Evolutionary conservation across 2,329 filamentous ascomycete genomes (phyloP), one percentile per base, ranked within the genome.

Genomic region (Thielaviopsis cerberus): DNA sequence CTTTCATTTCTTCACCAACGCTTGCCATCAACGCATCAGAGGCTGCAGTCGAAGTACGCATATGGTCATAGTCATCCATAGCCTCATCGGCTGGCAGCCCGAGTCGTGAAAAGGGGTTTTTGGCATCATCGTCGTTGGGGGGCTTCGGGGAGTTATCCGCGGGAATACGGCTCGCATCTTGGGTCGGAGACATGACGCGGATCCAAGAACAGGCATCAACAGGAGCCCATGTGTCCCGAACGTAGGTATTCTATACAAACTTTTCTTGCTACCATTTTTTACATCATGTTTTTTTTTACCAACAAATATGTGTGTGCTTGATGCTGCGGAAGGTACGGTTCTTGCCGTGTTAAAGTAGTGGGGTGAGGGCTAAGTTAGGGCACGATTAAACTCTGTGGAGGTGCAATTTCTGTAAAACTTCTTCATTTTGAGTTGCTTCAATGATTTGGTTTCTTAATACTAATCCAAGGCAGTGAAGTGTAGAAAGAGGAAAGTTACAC

Each of bases 41-140:
- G 24, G 53, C 26, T 27, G 41, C 54, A 34, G 59, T 58, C 20
- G 59, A 61, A 24, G 59, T 58, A n/a, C 59, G 51, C 53, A 58
- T 58, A 25, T 56, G 50, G 5, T 56, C 59, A 45, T 53, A 53
- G 5, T 57, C 56, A 25, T 60, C 58, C 54, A 60, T 51, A 2
- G 58, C 58, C 41, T 60, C 58, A 20, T 54, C 27, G 4, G 52
- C 50, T 22, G 58, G 58, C 2, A 60, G 27, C 4, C 58, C 58
- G 22, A 60, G 41, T 6, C 58, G 58, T 24, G 58, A 57, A 51
- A 57, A 60, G 4, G 30, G 17, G 53, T 26, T 51, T 4, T 24
- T 25, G 4, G 27, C 17, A 45, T n/a, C 17, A 13, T 15, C 26
- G 23, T 50, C 54, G 50, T 34, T 51, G 20, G 20, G 20, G 25